Base-by-base conservation (phyloP, 306 rosid genomes). In the Acacia confusa region DNA sequence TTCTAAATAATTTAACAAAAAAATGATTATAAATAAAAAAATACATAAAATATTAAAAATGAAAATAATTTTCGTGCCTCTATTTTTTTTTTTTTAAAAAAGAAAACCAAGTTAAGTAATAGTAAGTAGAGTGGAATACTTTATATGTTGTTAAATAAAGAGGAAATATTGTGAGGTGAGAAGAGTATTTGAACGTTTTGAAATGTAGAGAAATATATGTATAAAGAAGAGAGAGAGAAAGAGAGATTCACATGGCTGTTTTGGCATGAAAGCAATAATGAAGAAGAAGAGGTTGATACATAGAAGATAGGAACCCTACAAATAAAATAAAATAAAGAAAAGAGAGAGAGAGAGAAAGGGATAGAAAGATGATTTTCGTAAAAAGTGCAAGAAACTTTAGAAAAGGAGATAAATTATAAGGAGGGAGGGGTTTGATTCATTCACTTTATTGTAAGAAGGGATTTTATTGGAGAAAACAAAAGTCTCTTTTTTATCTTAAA, bases 391-490 rank as follows among this genome's bases (percentile, higher is more conserved):
- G 82, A 38, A 75, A 85, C 86, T 82, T 70, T 86, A 24, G 79
- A 72, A 70, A 70, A 55, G 9, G 53, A 58, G 4, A 19, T 22
- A 48, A 48, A 50, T 50, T 15, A 17, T 17, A 47, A 7, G 8
- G 52, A 47, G 52, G 52, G 52, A 47, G 6, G 68, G 61, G 64
- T n/a, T 57, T 57, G 64, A 57, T 22, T 57, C 15, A 25, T 28
- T 14, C 75, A 43, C 75, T 70, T 70, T 70, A 70, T 90, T 85
- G 38, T 61, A 27, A 60, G 16, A 60, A 24, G 68, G 13, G 68
- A 27, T 27, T 85, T 79, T 70, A 85, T 90, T 86, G 90, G 90
- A 87, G 89, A 85, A 22, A 80, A 77, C 84, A 83, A 88, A 92
- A 87, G 88, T 79, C 53, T 64, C 14, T 60, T 24, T 52, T 19